phyloP scores from a whole-genome alignment of 306 rosid species.

The Cucurbita argyrosperma region DNA sequence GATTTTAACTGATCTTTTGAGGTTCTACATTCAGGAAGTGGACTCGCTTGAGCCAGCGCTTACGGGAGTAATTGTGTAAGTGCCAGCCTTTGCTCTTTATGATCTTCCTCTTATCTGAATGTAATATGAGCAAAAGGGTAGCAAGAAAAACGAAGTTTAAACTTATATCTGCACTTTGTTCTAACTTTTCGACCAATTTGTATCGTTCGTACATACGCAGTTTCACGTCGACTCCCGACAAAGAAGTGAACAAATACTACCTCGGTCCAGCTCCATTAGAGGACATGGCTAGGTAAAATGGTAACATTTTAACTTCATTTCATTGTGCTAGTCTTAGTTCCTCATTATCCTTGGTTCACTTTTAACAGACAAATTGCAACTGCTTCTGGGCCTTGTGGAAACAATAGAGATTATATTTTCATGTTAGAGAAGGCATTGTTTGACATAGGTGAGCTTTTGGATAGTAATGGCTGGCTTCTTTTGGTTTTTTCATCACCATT shows the following conservation, averaged over 20 bases:
- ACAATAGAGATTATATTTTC: constrained; percentile 75
- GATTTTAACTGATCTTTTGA: background rate
- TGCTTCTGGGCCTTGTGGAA: constrained; percentile 85
- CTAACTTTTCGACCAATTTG: background rate
- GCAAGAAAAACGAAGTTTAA: background rate
- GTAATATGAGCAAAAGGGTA: background rate
- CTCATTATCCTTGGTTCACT: background rate
- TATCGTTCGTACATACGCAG: constrained; percentile 15
- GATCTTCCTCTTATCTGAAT: background rate
- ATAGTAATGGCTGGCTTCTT: background rate
- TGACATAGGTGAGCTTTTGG: constrained; percentile 46
- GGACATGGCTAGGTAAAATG: constrained; percentile 75
- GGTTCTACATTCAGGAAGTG: constrained; percentile 1
- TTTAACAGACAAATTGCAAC: constrained; percentile 83
- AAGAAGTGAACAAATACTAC: constrained; percentile 69
- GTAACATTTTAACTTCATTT: background rate
- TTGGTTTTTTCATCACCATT: background rate
- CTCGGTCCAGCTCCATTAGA: constrained; percentile 88
- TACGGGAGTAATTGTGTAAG: constrained; percentile 12
- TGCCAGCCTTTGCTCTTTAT: background rate
- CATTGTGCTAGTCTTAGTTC: background rate
- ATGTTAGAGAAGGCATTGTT: constrained; percentile 72
- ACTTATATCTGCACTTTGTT: background rate
- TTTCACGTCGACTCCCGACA: constrained; percentile 92
- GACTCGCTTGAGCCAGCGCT: constrained; percentile 2